Base-by-base conservation (phyloP, 2,329 filamentous ascomycete genomes). In the Ophiostoma montium region DNA sequence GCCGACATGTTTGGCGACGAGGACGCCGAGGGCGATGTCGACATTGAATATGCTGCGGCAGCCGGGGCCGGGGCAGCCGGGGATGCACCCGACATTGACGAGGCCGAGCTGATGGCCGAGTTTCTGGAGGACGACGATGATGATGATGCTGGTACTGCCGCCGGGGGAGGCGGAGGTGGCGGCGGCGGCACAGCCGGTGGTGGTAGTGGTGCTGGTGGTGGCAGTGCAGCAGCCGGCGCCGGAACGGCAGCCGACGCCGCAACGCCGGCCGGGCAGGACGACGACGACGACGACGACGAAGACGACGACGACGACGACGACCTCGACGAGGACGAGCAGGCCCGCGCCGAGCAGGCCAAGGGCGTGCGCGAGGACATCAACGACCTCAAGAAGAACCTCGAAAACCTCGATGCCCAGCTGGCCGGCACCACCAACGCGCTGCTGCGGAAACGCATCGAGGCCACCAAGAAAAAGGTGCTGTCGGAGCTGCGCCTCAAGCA, bases 291-390 rank as follows among this genome's bases (percentile, higher is more conserved):
- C 9, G 70, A 73, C 12, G 70, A 71, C 6, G 73, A 74, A 2
- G 71, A 71, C 8, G 73, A 75, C 3, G 71, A 74, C 10, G 71
- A 72, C 36, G 70, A 72, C 32, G 71, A 74, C 3, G 72, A 75
- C 39, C 63, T 72, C 13, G 75, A 77, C 49, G 72, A 75, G 23
- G 75, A 77, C 46, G 65, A 72, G 52, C 67, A 70, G 38, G 69
- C 70, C 3, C 64, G 67, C 48, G 64, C 66, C 18, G 70, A 75
- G 43, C 69, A 75, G 53, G 66, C 71, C 53, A 69, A 74, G 54
- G 73, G 74, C 52, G 70, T 76, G 53, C 70, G 71, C 55, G 72
- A 73, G 56, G 74, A 77, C 54, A 71, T 58, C 44, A 54, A 50
- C 45, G 67, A 72, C 47, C 65, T 78, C 51, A 67, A 74, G 60